Base-by-base conservation (phyloP, 306 rosid species). In the Abrus precatorius region DNA sequence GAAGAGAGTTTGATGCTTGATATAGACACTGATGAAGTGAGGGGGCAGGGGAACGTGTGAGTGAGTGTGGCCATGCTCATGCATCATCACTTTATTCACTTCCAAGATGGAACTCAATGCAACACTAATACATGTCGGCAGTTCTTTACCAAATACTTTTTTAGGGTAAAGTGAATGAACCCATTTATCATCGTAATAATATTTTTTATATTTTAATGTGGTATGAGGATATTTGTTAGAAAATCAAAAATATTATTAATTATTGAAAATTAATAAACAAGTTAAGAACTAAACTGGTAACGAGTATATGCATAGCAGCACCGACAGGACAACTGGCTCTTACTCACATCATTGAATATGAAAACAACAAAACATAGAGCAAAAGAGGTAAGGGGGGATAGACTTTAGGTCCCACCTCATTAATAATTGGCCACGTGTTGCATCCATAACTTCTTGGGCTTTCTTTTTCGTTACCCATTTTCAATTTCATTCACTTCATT, bases 31-130 rank as follows among this genome's bases (percentile, higher is more conserved):
- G 72, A 62, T 11, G 28, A 27, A 1, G 36, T 0, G 75, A 1
- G 53, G 82, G 82, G 9, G 13, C 65, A 66, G 36, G 20, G 3
- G 59, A 56, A 67, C 82, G 82, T 66, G 82, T 3, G 70, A 57
- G 45, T 29, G 40, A 62, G 53, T 20, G 13, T 32, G 36, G 14
- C 43, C 68, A 41, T 56, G 40, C 32, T 7, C 48, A 20, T 57
- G 49, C 65, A 53, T 5, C 27, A 13, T 53, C 49, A n/a, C n/a
- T n/a, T n/a, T n/a, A n/a, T n/a, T n/a, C n/a, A n/a, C 20, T 9
- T 9, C 54, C 5, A 47, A 68, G 5, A 9, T 29, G 48, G 41
- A 67, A 67, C 0, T 67, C 4, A 67, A 28, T 62, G 47, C 41
- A 45, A 68, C 56, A 11, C 28, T 44, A 11, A 48, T 69, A 12